These are phyloP conservation scores for Penicillium odoratum DNA, from an alignment of 495 filamentous ascomycete species.

Conservation along the genomic window DNA sequence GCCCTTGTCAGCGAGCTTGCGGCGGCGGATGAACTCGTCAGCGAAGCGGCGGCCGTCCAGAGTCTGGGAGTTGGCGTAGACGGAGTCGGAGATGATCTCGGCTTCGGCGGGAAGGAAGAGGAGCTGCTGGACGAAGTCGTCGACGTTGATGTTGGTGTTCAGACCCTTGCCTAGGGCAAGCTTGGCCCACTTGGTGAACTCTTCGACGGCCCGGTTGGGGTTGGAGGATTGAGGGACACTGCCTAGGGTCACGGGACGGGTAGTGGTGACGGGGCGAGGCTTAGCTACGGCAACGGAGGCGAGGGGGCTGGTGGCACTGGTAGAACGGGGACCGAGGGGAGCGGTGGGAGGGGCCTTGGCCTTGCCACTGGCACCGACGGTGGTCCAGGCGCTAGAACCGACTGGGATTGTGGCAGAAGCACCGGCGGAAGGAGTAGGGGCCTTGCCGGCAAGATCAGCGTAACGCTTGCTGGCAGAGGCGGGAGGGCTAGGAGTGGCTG, in stretches of 20 bases:
- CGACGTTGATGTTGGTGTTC: constrained; percentile 67
- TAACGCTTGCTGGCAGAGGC: constrained; percentile 80
- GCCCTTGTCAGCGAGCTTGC: constrained; percentile 88
- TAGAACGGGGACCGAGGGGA: constrained; percentile 55
- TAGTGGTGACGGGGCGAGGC: constrained; percentile 29
- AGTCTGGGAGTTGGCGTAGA: constrained; percentile 80
- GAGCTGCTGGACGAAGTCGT: constrained; percentile 75
- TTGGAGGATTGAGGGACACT: constrained; percentile 41
- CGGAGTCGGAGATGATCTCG: constrained; percentile 81
- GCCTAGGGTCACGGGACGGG: constrained; percentile 37
- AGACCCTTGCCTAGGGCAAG: constrained; percentile 64
- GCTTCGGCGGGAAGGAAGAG: constrained; percentile 71
- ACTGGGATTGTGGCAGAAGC: constrained; percentile 25
- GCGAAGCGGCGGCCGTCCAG: constrained; percentile 92
- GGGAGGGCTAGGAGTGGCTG: constrained; percentile 46
- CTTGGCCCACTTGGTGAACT: constrained; percentile 92
- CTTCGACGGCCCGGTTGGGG: constrained; percentile 66
- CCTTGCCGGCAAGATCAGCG: constrained; percentile 90
- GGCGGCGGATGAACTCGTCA: constrained; percentile 89
- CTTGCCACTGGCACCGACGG: constrained; percentile 93
- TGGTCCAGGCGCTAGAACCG: constrained; percentile 77
- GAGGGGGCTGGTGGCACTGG: constrained; percentile 48
- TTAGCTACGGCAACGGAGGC: constrained; percentile 39
- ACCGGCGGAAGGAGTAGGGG: constrained; percentile 37
- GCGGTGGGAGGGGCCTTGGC: constrained; percentile 69